Evolutionary conservation across 176 grass and related monocot genomes (phyloP).

Genomic region (Triticum timopheevii): DNA sequence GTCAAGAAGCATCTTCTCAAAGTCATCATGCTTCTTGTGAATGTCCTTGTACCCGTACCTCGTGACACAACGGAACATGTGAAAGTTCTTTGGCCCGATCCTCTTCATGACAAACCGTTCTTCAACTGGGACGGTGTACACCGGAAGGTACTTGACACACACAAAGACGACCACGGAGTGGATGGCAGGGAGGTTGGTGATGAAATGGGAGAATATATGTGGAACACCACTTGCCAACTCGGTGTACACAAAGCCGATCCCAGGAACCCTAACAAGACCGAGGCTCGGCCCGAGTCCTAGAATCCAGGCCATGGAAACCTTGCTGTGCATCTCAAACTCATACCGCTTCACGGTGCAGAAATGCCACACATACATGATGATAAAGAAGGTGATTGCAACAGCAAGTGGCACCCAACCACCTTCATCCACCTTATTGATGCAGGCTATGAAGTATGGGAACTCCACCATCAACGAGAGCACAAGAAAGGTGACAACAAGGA

Average conservation of each 20-base stretch:
- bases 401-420: slow-evolving; percentile 81
- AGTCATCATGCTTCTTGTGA: background rate
- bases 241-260: slow-evolving; percentile 10
- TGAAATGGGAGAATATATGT: slow-evolving; percentile 3
- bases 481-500: slow-evolving; percentile 62
- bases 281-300: slow-evolving; percentile 7
- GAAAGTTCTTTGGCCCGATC: slow-evolving; percentile 10
- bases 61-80: slow-evolving; percentile 3
- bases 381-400: slow-evolving; percentile 8
- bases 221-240: background rate
- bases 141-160: slow-evolving; percentile 6
- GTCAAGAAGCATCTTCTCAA: slow-evolving; percentile 15
- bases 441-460: slow-evolving; percentile 56
- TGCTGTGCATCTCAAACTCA: slow-evolving; percentile 18
- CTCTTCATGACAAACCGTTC: slow-evolving; percentile 11
- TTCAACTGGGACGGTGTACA: slow-evolving; percentile 3
- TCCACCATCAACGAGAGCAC: slow-evolving; percentile 62
- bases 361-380: slow-evolving; percentile 50
- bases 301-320: slow-evolving; percentile 19
- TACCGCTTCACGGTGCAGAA: slow-evolving; percentile 57
- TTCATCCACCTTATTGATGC: slow-evolving; percentile 54
- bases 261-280: background rate
- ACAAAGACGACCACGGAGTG: slow-evolving; percentile 2
- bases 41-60: slow-evolving; percentile 10
- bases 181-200: slow-evolving; percentile 18